Percentiles rank a stretch among this genome's conserved stretches.
Evolutionary conservation across 306 rosid genomes (phyloP).

Genomic region (Geum urbanum): DNA sequence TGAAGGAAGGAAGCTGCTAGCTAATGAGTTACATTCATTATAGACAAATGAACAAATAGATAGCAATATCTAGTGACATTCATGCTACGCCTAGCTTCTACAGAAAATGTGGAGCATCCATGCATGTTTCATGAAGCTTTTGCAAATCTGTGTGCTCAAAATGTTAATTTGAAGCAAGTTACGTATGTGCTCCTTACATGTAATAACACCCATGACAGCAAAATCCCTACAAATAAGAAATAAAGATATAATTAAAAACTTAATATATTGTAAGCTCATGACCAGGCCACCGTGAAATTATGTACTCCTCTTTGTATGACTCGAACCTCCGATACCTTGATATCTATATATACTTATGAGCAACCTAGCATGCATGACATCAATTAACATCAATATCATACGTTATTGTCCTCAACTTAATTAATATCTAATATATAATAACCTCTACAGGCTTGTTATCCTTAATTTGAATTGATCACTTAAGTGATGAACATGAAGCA

Average conservation of each 20-base stretch:
- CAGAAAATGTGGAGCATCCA: neutral
- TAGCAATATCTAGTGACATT: neutral
- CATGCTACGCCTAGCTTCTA: neutral
- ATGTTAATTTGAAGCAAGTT: neutral
- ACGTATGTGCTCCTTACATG: neutral
- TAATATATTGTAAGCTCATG: too few relatives aligned
- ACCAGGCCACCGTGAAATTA: too few relatives aligned
- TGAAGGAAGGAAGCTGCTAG: neutral
- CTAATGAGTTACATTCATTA: too few relatives aligned
- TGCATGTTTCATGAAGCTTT: neutral
- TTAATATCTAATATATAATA: too few relatives aligned
- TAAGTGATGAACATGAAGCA: neutral
- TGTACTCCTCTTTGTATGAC: too few relatives aligned
- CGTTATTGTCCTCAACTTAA: too few relatives aligned
- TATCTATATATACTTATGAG: too few relatives aligned
- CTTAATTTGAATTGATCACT: too few relatives aligned
- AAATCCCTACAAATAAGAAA: slow-evolving; percentile 9
- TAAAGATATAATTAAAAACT: neutral
- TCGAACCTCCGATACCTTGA: too few relatives aligned
- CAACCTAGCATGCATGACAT: too few relatives aligned
- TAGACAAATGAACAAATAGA: neutral
- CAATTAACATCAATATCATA: too few relatives aligned
- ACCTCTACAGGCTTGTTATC: too few relatives aligned
- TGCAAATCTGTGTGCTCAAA: neutral
- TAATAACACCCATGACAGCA: slow-evolving; percentile 11